Base-by-base conservation (phyloP, 306 rosid species). In the Quercus dentata region DNA sequence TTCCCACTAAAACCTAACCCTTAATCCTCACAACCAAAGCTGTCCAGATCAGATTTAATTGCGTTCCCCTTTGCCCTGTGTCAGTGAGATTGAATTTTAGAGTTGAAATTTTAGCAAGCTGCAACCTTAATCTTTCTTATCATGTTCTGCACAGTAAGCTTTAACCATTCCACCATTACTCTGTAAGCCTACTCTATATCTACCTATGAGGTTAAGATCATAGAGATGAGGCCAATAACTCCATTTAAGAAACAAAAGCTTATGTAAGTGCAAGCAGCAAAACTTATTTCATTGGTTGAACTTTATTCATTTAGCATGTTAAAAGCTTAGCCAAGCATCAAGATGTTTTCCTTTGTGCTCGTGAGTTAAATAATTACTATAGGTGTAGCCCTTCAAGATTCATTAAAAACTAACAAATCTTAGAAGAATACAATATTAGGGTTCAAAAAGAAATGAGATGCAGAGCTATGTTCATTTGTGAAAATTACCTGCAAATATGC, bases 401-500 rank as follows among this genome's bases (percentile, higher is more conserved):
- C 21, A 35, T 57, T 57, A 19, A 56, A 73, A 76, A 25, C 62
- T 68, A 57, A 54, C 55, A 28, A 23, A 81, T 35, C 28, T 23
- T 17, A 19, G 77, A 23, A 71, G 23, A 44, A 17, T 25, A 78
- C 15, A 59, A 51, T 30, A 17, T 46, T 49, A 69, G 61, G 76
- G 72, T 54, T 23, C 33, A 25, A 51, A 87, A 35, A 28, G 57
- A 81, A 77, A 25, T 5, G 17, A 80, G 63, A 80, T 3, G 63
- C 56, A n/a, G 76, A 79, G 54, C 18, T 15, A 27, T n/a, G 63
- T 75, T 68, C 72, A 9, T 27, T 74, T 30, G 35, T 30, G 38
- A 83, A 87, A 87, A 97, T 90, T 89, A 94, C 99, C 88, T 95
- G 99, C 85, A 95, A 86, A 88, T 85, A 89, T 64, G 99, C 97